Evolutionary conservation across 257 asterid genomes (phyloP), one percentile per base, ranked within the genome.

Genomic region (Mentha longifolia): DNA sequence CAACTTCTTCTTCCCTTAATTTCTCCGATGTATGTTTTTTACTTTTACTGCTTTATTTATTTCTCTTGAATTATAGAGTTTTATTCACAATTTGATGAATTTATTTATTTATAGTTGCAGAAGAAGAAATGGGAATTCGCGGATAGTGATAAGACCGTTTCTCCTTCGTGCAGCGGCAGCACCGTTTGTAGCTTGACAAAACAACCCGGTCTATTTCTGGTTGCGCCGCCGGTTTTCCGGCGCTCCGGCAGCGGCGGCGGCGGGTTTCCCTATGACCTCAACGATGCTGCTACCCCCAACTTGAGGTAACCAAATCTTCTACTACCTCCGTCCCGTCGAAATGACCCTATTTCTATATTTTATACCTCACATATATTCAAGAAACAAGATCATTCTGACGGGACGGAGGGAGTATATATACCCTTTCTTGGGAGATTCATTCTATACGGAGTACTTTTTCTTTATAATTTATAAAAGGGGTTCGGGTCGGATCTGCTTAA

Each of bases 221-320:
- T 67, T 30, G 71, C 78, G 3, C 59, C 51, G 14, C 76, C 80
- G 7, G 16, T 64, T 33, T n/a, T 43, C 75, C 72, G 57, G 43
- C 74, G 9, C 63, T 9, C 80, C 6, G 14, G n/a, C n/a, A n/a
- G n/a, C n/a, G n/a, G 75, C 25, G 45, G 61, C 70, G 25, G 52
- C 22, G 81, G 68, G 16, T 80, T 76, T 41, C 74, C 22, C 7
- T 81, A 71, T 30, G 72, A 65, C 72, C 82, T 73, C 39, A 77
- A 69, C 65, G 67, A 74, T 46, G 64, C 71, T 54, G 74, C 75
- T 16, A 52, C 64, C 14, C 5, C 42, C 9, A 33, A 14, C 41
- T 20, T 73, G 56, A 72, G 84, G 81, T 80, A 42, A 19, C 35
- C 6, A 0, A 47, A 72, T 52, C 72, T 61, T 13, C 17, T 35